These are phyloP conservation scores for Xerocomus minutiporus DNA, from an alignment of 1,284 basidiomycete species.

Conservation along the genomic window DNA sequence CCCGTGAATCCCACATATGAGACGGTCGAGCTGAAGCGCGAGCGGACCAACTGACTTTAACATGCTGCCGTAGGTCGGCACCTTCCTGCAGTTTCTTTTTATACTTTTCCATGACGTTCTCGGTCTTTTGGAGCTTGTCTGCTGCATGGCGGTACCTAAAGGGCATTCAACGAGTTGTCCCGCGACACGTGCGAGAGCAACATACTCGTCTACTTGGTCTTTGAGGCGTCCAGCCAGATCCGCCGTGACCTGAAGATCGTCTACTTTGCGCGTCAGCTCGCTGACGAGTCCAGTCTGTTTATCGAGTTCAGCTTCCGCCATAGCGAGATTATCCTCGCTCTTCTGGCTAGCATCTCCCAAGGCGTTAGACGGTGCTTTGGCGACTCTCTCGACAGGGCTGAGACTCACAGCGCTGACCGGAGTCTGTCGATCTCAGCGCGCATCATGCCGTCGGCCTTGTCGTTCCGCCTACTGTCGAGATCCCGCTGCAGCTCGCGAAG, in stretches of 20 bases:
- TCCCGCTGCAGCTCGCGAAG: conserved; percentile 56
- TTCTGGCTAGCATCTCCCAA: conserved; percentile 64
- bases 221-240: conserved; percentile 78
- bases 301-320: conserved; percentile 75
- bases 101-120: conserved; percentile 98
- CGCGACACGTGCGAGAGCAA: background rate
- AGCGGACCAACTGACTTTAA: conserved; percentile 66
- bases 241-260: conserved; percentile 77
- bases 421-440: conserved; percentile 77
- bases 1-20: conserved; percentile 1
- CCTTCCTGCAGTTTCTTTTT: conserved; percentile 97
- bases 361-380: conserved; percentile 22
- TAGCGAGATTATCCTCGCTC: conserved; percentile 82
- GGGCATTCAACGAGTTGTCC: background rate
- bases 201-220: conserved; percentile 91
- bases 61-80: conserved; percentile 79
- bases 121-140: conserved; percentile 87
- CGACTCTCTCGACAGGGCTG: conserved; percentile 1
- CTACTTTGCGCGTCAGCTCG: conserved; percentile 73
- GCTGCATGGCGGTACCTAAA: conserved; percentile 81
- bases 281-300: conserved; percentile 65
- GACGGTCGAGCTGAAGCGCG: conserved; percentile 1
- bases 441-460: conserved; percentile 67
- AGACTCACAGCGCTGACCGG: conserved; percentile 71
- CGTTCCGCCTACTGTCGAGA: conserved; percentile 54